These are phyloP conservation scores for Cryphonectria parasitica DNA, from an alignment of 2,329 filamentous ascomycete genomes.

Conservation along the genomic window DNA sequence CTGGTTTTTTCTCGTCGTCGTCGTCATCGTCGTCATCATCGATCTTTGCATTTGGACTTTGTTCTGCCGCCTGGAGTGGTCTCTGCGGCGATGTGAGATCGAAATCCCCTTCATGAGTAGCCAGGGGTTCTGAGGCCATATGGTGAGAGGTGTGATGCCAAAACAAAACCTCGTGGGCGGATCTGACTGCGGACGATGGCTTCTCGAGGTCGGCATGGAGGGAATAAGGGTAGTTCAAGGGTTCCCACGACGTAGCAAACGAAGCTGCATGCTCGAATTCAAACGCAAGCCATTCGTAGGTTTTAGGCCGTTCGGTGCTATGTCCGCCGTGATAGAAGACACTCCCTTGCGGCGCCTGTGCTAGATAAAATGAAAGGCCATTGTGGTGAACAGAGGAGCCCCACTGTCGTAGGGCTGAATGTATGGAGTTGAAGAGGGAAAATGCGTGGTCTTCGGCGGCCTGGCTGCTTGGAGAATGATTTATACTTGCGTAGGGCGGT, in stretches of 20 bases:
- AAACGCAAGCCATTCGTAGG: constrained; percentile 64
- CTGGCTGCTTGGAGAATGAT: constrained; percentile 2
- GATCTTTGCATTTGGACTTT: background rate
- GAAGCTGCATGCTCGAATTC: constrained; percentile 64
- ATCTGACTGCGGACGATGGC: background rate
- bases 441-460: constrained; percentile 21
- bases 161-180: background rate
- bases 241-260: constrained; percentile 47
- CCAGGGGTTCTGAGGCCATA: background rate
- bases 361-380: constrained; percentile 64
- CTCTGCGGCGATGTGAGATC: background rate
- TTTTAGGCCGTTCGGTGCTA: constrained; percentile 46
- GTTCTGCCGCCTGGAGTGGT: background rate
- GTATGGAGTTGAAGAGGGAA: constrained; percentile 27
- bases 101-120: background rate
- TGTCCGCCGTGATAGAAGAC: constrained; percentile 61
- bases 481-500: background rate
- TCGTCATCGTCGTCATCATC: background rate
- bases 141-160: background rate
- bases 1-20: constrained; percentile 1
- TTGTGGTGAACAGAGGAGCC: constrained; percentile 65
- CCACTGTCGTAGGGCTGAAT: constrained; percentile 47
- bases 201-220: background rate
- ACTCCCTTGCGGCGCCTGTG: constrained; percentile 56
- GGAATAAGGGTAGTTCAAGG: background rate